A percentile compares a stretch with the other conserved stretches of the same genome.
phyloP scores from a whole-genome alignment of 2,329 filamentous ascomycete species.

The Alternaria hordeiaustralica region DNA sequence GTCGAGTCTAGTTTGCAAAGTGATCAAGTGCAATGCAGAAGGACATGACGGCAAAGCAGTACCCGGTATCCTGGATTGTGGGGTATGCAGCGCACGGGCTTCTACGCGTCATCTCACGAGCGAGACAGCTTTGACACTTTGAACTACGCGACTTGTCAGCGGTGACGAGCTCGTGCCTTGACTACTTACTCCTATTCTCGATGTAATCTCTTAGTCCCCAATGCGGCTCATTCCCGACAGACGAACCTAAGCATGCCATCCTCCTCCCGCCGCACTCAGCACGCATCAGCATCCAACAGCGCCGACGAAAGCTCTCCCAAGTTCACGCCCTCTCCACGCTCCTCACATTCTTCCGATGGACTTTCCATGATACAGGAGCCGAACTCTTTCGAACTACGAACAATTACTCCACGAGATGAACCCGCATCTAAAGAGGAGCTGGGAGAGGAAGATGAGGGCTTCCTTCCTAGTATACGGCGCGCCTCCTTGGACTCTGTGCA shows the following conservation, averaged over 20 bases:
- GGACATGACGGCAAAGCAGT: background rate
- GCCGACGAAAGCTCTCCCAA: conserved; percentile 28
- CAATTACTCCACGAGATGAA: conserved; percentile 22
- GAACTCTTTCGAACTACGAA: conserved; percentile 35
- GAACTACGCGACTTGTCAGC: background rate
- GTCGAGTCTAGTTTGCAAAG: background rate
- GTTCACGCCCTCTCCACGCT: conserved; percentile 32
- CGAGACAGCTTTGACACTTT: background rate
- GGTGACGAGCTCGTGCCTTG: conserved; percentile 3
- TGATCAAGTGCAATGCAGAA: background rate
- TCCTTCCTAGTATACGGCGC: conserved; percentile 24
- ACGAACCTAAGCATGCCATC: conserved; percentile 19
- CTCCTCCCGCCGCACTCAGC: conserved; percentile 19
- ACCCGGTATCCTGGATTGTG: conserved; percentile 4
- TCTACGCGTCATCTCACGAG: conserved; percentile 14
- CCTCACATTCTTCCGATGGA: conserved; percentile 21
- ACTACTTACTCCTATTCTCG: background rate
- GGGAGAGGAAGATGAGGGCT: conserved; percentile 36
- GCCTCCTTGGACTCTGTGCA: conserved; percentile 40
- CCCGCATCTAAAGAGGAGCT: conserved; percentile 8
- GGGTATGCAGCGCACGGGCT: conserved; percentile 20
- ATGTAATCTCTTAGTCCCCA: conserved; percentile 1
- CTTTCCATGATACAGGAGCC: conserved; percentile 15
- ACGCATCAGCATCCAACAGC: conserved; percentile 25
- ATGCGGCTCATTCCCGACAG: background rate